phyloP scores from a whole-genome alignment of 2,329 filamentous ascomycete species.

The Didymella pinodella region DNA sequence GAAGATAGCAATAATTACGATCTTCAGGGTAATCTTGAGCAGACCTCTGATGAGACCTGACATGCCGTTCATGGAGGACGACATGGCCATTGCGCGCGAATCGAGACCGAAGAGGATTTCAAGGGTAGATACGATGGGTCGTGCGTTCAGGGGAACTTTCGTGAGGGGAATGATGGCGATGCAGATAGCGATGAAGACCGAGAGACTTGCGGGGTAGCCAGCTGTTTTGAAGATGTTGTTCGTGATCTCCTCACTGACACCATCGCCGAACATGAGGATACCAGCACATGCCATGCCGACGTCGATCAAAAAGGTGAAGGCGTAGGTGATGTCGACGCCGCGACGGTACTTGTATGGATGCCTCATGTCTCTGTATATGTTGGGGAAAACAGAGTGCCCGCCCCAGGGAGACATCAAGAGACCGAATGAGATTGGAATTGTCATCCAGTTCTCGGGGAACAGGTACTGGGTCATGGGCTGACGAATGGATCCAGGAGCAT shows the following conservation, averaged over 20 bases:
- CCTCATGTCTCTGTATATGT: conserved; percentile 79
- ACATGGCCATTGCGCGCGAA: conserved; percentile 59
- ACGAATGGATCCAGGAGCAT: conserved; percentile 81
- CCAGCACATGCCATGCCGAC: conserved; percentile 82
- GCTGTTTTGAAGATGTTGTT: conserved; percentile 81
- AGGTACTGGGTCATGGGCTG: conserved; percentile 81
- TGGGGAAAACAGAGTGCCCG: conserved; percentile 80
- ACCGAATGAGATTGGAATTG: conserved; percentile 86
- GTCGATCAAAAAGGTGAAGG: conserved; percentile 85
- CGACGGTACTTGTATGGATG: conserved; percentile 82
- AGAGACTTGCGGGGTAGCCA: conserved; percentile 77
- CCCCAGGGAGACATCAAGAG: conserved; percentile 86
- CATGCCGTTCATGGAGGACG: conserved; percentile 60
- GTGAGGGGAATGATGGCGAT: conserved; percentile 93
- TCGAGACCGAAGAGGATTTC: conserved; percentile 83
- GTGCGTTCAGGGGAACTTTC: conserved; percentile 89
- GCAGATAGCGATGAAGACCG: conserved; percentile 82
- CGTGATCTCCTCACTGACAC: conserved; percentile 87
- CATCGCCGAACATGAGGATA: conserved; percentile 92
- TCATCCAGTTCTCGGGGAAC: conserved; percentile 85
- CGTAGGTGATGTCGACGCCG: conserved; percentile 81
- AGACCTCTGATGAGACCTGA: conserved; percentile 66
- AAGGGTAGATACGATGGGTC: conserved; percentile 84
- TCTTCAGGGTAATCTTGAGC: conserved; percentile 67
- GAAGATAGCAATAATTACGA: conserved; percentile 74